These are phyloP conservation scores for Globisporangium polare DNA, from an alignment of 352 stramenopile species.

Conservation along the genomic window DNA sequence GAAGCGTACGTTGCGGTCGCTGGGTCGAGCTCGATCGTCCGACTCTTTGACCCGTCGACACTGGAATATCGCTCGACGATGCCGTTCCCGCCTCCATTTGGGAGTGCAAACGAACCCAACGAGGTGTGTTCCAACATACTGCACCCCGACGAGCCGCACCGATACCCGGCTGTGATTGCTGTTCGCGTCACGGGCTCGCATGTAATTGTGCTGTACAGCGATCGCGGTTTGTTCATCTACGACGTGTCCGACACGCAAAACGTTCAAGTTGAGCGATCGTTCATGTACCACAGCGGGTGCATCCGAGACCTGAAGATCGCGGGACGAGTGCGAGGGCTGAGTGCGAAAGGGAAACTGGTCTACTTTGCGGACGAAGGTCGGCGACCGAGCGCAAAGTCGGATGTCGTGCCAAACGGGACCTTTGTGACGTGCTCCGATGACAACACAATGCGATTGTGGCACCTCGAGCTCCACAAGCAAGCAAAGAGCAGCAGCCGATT, in stretches of 20 bases:
- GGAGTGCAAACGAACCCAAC: constrained; percentile 27
- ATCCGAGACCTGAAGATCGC: constrained; percentile 66
- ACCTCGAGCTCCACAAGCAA: constrained; percentile 69
- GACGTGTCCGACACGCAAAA: constrained; percentile 47
- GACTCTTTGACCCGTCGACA: constrained; percentile 68
- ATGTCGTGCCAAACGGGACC: constrained; percentile 49
- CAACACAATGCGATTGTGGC: constrained; percentile 86
- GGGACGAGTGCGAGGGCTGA: constrained; percentile 45
- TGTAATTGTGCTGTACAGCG: constrained; percentile 68
- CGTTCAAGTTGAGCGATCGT: constrained; percentile 56
- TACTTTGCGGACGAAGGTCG: constrained; percentile 27
- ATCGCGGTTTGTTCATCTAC: constrained; percentile 82
- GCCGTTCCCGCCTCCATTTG: constrained; percentile 73
- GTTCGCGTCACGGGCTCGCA: constrained; percentile 59
- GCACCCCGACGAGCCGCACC: constrained; percentile 47
- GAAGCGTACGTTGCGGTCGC: constrained; percentile 68
- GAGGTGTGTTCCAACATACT: constrained; percentile 20
- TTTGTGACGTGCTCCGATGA: constrained; percentile 86
- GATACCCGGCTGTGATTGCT: constrained; percentile 55
- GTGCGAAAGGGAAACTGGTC: constrained; percentile 51
- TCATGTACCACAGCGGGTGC: constrained; percentile 74
- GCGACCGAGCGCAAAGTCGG: constrained; percentile 5
- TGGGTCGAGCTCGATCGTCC: constrained; percentile 57
- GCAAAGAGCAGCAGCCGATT: constrained; percentile 27
- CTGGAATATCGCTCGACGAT: constrained; percentile 72